phyloP scores from a whole-genome alignment of 257 asterid genomes.

The Ehretia macrophylla region DNA sequence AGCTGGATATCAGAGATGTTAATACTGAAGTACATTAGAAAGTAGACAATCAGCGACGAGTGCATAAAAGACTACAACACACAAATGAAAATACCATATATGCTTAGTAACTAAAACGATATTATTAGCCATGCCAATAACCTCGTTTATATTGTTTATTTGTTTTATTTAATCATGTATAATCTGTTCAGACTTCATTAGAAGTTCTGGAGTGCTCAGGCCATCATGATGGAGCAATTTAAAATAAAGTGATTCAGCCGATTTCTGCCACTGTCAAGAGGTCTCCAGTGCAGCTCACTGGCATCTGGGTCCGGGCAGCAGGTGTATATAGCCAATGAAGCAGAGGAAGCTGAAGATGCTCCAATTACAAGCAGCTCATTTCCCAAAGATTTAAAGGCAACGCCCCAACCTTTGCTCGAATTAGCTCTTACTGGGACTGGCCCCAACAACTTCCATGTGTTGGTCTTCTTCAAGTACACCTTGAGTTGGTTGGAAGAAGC shows the following conservation, averaged over 20 bases:
- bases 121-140: too few relatives aligned
- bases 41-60: too few relatives aligned
- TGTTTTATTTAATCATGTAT: background rate
- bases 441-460: slow-evolving; percentile 67
- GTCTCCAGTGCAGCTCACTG: slow-evolving; percentile 44
- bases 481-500: slow-evolving; percentile 62
- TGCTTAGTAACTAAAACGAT: too few relatives aligned
- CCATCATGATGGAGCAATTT: slow-evolving; percentile 73
- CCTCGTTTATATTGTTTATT: too few relatives aligned
- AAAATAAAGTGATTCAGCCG: slow-evolving; percentile 59
- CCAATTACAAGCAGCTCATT: slow-evolving; percentile 67
- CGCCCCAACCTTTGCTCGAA: slow-evolving; percentile 69
- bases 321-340: slow-evolving; percentile 55
- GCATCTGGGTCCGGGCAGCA: slow-evolving; percentile 52
- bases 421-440: slow-evolving; percentile 68
- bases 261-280: slow-evolving; percentile 46
- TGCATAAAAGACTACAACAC: too few relatives aligned
- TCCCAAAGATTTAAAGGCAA: slow-evolving; percentile 73
- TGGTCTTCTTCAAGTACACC: slow-evolving; percentile 54
- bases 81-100: too few relatives aligned
- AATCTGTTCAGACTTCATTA: background rate
- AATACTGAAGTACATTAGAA: too few relatives aligned
- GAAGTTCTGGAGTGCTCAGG: slow-evolving; percentile 30
- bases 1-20: too few relatives aligned
- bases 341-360: slow-evolving; percentile 22